Conservation (phyloP, 331 rosid species). For the Telfairia occidentalis region DNA sequence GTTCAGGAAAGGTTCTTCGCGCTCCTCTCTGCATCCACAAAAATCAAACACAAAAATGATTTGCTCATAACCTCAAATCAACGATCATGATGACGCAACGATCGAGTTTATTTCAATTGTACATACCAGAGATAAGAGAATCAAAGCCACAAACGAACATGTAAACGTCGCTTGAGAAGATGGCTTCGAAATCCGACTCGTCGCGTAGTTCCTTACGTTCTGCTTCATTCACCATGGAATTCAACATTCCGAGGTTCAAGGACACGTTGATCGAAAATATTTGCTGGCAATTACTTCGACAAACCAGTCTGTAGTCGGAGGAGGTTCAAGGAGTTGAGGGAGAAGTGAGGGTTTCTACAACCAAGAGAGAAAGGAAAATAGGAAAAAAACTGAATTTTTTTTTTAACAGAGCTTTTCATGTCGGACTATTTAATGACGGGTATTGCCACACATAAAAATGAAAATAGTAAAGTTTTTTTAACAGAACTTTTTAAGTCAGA, state of each 20-base stretch:
- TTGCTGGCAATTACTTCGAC: constrained; percentile 1
- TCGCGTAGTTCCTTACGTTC: constrained; percentile 35
- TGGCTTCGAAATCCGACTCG: constrained; percentile 48
- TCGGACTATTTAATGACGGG: no score
- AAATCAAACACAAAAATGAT: neutral
- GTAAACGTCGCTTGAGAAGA: constrained; percentile 38
- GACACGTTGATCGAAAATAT: constrained; percentile 28
- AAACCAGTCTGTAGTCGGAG: constrained; percentile 13
- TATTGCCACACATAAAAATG: no score
- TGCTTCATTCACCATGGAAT: neutral
- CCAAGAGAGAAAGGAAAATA: no score
- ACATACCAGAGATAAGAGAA: constrained; percentile 79
- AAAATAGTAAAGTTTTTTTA: no score
- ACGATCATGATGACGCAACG: neutral
- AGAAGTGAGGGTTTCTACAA: no score
- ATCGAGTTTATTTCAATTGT: neutral
- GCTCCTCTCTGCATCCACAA: constrained; percentile 53
- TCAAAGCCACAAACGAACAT: constrained; percentile 85
- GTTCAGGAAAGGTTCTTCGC: constrained; percentile 75
- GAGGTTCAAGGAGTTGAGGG: no score
- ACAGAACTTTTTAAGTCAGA: no score
- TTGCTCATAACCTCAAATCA: neutral
- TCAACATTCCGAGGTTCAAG: neutral
- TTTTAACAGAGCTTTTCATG: no score
- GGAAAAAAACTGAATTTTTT: no score